phyloP scores from a whole-genome alignment of 257 asterid genomes.

The Przewalskia tangutica region DNA sequence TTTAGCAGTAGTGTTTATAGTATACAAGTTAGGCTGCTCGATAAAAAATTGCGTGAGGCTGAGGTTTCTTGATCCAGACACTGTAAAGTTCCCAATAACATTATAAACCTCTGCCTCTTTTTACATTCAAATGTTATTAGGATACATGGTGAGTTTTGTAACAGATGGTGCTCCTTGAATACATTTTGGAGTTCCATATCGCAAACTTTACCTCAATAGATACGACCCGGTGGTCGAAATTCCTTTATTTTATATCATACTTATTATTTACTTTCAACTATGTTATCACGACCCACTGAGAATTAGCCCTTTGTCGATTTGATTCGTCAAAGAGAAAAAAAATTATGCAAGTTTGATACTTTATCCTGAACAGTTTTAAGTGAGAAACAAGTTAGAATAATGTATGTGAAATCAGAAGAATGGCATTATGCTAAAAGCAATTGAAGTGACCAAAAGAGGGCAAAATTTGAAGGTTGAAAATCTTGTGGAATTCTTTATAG shows the following conservation, averaged over 20 bases:
- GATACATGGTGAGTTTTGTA: neutral
- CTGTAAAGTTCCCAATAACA: slow-evolving; percentile 15
- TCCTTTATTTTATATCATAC: neutral
- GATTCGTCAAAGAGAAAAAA: too few relatives aligned
- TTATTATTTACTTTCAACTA: neutral
- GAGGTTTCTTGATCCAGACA: slow-evolving; percentile 10
- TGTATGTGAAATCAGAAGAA: neutral
- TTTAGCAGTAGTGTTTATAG: slow-evolving; percentile 22
- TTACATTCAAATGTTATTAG: neutral
- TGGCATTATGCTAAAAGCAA: neutral
- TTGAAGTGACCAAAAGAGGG: neutral
- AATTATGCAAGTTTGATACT: neutral
- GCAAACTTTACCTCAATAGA: neutral
- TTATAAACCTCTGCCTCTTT: neutral
- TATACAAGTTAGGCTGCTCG: slow-evolving; percentile 16
- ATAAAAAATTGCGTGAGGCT: neutral
- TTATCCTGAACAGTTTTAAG: neutral
- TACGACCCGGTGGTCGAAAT: neutral
- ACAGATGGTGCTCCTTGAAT: slow-evolving; percentile 1
- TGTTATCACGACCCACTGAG: too few relatives aligned
- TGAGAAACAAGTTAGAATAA: neutral
- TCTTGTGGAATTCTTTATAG: neutral
- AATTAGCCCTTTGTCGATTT: too few relatives aligned
- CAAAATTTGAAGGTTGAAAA: neutral
- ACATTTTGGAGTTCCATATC: slow-evolving; percentile 1